Conservation (phyloP, 73 alveolate species). For the Tetrahymena malaccensis region DNA sequence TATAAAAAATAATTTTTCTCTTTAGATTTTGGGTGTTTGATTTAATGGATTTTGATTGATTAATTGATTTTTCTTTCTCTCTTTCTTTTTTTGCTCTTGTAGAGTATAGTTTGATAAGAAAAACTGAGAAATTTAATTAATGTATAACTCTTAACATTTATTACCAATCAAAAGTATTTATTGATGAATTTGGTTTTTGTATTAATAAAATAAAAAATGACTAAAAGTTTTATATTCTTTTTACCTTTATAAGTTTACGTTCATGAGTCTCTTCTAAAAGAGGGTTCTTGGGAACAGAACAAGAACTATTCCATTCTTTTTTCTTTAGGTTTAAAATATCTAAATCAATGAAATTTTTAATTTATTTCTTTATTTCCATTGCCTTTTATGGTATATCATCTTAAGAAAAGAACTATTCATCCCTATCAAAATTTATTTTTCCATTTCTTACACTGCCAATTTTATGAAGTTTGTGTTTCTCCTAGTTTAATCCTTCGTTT, state of each 20-base stretch:
- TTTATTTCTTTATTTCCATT: conserved; percentile 5
- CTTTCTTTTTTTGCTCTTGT: background rate
- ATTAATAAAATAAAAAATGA: too few relatives aligned
- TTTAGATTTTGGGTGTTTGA: background rate
- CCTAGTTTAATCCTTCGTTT: conserved; percentile 10
- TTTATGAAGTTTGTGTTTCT: conserved; percentile 25
- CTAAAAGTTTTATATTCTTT: background rate
- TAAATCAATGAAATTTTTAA: conserved; percentile 24
- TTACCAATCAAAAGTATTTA: background rate
- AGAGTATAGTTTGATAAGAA: background rate
- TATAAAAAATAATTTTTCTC: too few relatives aligned
- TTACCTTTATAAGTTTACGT: conserved; percentile 22
- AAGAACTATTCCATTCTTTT: conserved; percentile 37
- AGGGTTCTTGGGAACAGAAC: conserved; percentile 43
- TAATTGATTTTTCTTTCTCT: too few relatives aligned
- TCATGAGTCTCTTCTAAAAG: conserved; percentile 43
- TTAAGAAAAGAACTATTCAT: conserved; percentile 35
- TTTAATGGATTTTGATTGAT: too few relatives aligned
- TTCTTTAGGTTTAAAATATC: conserved; percentile 33
- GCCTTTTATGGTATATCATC: conserved; percentile 36
- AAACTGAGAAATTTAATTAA: background rate
- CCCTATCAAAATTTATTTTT: conserved; percentile 32
- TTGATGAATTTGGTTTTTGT: too few relatives aligned
- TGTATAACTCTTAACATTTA: background rate
- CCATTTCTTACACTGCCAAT: conserved; percentile 31